Conservation (phyloP, 345 rosid species). For the Acer negundo region DNA sequence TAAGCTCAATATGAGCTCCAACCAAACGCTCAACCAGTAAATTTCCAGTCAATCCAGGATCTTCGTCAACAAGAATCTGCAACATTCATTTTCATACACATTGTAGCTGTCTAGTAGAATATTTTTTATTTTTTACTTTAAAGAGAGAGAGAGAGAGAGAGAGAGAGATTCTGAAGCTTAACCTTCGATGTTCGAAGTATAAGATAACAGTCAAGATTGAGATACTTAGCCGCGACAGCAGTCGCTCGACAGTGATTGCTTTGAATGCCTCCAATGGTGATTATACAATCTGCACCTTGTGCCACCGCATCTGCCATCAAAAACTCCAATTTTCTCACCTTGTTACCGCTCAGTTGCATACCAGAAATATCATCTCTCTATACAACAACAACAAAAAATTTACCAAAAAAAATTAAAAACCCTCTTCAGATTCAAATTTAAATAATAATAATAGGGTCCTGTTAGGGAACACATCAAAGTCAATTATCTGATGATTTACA, state of each 20-base stretch:
- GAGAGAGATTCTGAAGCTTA: not conserved
- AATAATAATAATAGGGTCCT: not conserved
- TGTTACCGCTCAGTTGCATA: conserved; percentile 94
- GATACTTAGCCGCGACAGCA: conserved; percentile 84
- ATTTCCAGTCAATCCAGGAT: conserved; percentile 91
- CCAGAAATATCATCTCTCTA: conserved; percentile 89
- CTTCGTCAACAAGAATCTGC: conserved; percentile 78
- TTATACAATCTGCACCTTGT: conserved; percentile 77
- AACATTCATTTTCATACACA: conserved; percentile 10
- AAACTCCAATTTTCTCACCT: conserved; percentile 85
- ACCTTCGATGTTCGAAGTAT: conserved; percentile 88
- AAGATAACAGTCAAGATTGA: conserved; percentile 68
- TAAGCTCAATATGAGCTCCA: conserved; percentile 84
- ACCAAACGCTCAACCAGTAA: conserved; percentile 81
- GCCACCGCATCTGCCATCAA: conserved; percentile 84
- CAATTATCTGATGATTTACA: not conserved
- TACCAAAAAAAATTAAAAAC: not conserved
- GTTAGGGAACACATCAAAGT: not conserved
- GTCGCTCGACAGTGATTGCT: conserved; percentile 97
- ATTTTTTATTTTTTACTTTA: not conserved
- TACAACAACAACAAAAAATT: not conserved
- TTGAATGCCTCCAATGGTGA: conserved; percentile 90
- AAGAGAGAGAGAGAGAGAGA: not conserved
- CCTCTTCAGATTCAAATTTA: not conserved
- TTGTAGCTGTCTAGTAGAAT: not conserved